Conservation (phyloP, 441 rosid species). For the Flueggea neowawraea region DNA sequence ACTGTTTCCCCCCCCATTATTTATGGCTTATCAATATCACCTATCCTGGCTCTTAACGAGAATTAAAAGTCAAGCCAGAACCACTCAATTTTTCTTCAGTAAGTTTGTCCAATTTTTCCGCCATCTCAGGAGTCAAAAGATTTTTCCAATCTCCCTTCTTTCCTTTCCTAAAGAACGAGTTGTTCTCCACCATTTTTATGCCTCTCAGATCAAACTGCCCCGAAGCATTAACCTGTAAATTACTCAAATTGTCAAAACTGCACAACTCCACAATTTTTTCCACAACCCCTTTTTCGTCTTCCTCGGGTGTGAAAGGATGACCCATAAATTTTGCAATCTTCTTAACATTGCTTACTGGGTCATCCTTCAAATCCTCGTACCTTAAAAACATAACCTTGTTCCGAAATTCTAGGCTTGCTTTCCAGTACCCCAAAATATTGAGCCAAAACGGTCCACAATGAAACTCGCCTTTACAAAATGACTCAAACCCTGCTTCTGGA, state of each 20-base stretch:
- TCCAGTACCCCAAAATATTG: slow-evolving; percentile 18
- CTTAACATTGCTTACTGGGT: slow-evolving; percentile 11
- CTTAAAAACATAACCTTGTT: slow-evolving; percentile 10
- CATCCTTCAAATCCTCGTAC: slow-evolving; percentile 23
- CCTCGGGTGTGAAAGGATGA: slow-evolving; percentile 17
- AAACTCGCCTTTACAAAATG: slow-evolving; percentile 8
- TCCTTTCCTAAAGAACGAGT: slow-evolving; percentile 23
- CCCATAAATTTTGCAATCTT: slow-evolving; percentile 24
- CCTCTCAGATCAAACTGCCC: not conserved
- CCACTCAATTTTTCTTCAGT: too few relatives aligned
- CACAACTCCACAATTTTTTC: slow-evolving; percentile 14
- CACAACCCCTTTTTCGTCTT: slow-evolving; percentile 12
- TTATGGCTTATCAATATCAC: too few relatives aligned
- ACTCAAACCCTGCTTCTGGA: slow-evolving; percentile 9
- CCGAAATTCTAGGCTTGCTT: slow-evolving; percentile 6
- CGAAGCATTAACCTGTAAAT: slow-evolving; percentile 14
- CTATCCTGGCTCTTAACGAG: too few relatives aligned
- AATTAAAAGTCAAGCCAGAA: too few relatives aligned
- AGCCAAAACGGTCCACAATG: slow-evolving; percentile 21
- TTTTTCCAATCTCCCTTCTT: slow-evolving; percentile 24
- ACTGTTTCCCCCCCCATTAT: too few relatives aligned
- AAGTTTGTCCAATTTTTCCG: too few relatives aligned
- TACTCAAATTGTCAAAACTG: slow-evolving; percentile 19
- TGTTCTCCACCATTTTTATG: not conserved
- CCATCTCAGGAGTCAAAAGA: slow-evolving; percentile 8